Evolutionary conservation across 106 monocot genomes (phyloP).

Genomic region (Dendrobium officinale): DNA sequence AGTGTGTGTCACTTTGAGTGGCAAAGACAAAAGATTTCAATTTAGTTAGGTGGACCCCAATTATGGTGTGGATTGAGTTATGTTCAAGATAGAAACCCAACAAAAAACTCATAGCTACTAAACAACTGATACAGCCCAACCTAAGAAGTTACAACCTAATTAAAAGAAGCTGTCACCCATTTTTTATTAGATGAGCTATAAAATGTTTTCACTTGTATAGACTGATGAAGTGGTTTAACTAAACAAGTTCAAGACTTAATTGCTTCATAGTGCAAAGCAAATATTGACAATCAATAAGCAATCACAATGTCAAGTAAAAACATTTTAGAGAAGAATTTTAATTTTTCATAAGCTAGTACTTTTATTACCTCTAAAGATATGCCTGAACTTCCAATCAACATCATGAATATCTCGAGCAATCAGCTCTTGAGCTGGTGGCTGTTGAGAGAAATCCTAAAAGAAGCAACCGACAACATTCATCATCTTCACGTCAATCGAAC

Average conservation of each 20-base stretch:
- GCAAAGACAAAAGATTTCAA: not conserved
- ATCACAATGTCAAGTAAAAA: not conserved
- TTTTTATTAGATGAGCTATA: not conserved
- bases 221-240: not conserved
- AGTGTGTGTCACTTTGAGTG: not conserved
- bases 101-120: not conserved
- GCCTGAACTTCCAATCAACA: slow-evolving; percentile 29
- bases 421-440: slow-evolving; percentile 28
- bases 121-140: not conserved
- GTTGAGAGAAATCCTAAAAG: slow-evolving; percentile 25
- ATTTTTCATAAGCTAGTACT: not conserved
- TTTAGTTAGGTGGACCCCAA: not conserved
- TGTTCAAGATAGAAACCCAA: not conserved
- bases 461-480: not conserved
- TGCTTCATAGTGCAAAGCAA: not conserved
- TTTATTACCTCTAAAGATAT: slow-evolving; percentile 26
- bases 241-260: not conserved
- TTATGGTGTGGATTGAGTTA: not conserved
- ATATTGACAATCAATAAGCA: not conserved
- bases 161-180: not conserved
- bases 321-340: not conserved
- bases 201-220: not conserved
- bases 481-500: not conserved
- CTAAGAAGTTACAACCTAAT: not conserved
- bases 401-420: slow-evolving; percentile 29